A percentile compares a stretch with the other conserved stretches of the same genome.
Conservation (phyloP, 1,284 basidiomycete species). For the Melampsora americana region DNA sequence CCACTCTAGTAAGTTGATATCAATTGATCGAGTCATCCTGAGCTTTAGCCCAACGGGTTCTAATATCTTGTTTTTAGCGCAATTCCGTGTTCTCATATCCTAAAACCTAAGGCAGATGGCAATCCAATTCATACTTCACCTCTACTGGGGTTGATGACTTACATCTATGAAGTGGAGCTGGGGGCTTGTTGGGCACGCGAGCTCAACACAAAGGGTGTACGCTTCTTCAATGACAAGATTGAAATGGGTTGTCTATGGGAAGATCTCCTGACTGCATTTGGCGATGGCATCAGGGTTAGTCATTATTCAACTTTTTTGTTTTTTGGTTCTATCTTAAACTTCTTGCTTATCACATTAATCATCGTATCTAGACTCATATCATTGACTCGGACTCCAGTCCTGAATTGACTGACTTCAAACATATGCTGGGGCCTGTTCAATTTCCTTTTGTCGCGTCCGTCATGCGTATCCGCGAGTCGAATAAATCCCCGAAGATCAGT, state of each 20-base stretch:
- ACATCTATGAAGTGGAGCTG: constrained; percentile 37
- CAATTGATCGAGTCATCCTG: background rate
- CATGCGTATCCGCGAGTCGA: background rate
- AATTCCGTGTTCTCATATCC: background rate
- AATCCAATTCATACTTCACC: constrained; percentile 26
- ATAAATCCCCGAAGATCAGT: background rate
- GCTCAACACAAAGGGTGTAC: background rate
- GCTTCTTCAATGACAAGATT: background rate
- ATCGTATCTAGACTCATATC: background rate
- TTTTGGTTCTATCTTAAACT: background rate
- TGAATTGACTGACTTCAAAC: background rate
- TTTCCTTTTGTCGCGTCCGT: background rate
- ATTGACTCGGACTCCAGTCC: background rate
- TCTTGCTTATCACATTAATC: background rate
- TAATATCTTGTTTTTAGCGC: background rate
- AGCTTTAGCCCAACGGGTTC: background rate
- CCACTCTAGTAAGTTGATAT: background rate
- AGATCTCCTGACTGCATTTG: constrained; percentile 35
- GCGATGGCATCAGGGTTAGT: constrained; percentile 36
- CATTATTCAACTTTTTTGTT: background rate
- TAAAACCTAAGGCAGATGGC: background rate
- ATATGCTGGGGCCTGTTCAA: background rate
- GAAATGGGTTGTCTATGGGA: constrained; percentile 17
- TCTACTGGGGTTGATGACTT: constrained; percentile 33
- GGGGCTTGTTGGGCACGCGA: constrained; percentile 8